Percentiles rank a stretch among this genome's conserved stretches.
These are phyloP conservation scores for Wickerhamomyces chaumierensis DNA, from an alignment of 805 yeast species.

Conservation along the genomic window DNA sequence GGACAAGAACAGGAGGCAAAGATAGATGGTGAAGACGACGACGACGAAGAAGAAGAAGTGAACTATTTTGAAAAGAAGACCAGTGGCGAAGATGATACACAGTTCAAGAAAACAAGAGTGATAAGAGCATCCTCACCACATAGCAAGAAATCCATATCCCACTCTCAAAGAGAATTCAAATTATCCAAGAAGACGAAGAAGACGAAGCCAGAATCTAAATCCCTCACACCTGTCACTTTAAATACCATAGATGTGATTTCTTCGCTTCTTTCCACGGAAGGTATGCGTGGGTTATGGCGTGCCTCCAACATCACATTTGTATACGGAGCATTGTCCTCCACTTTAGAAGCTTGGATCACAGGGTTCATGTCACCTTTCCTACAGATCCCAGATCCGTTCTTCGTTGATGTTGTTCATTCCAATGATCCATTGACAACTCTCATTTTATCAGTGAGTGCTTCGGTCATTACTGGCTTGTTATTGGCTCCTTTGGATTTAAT, in stretches of 20 bases:
- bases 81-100: too few species aligned
- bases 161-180: neutral
- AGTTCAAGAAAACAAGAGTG: conserved; percentile 12
- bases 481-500: conserved; percentile 77
- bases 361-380: conserved; percentile 76
- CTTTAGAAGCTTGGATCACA: conserved; percentile 85
- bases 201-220: conserved; percentile 14
- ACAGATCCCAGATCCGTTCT: conserved; percentile 80
- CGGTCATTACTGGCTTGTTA: conserved; percentile 58
- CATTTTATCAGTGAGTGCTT: conserved; percentile 55
- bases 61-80: conserved; percentile 30
- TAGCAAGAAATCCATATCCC: neutral
- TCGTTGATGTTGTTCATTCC: conserved; percentile 72
- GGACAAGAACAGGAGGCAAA: conserved; percentile 9
- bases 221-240: conserved; percentile 44
- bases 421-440: conserved; percentile 66
- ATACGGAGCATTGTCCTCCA: conserved; percentile 58
- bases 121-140: conserved; percentile 1
- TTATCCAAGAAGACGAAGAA: neutral
- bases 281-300: conserved; percentile 58
- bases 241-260: conserved; percentile 59
- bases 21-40: conserved; percentile 19
- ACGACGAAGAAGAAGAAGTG: conserved; percentile 29
- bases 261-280: conserved; percentile 56
- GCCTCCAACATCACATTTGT: conserved; percentile 75